phyloP scores from a whole-genome alignment of 2,329 filamentous ascomycete genomes.

The Domatiomyces globalis region DNA sequence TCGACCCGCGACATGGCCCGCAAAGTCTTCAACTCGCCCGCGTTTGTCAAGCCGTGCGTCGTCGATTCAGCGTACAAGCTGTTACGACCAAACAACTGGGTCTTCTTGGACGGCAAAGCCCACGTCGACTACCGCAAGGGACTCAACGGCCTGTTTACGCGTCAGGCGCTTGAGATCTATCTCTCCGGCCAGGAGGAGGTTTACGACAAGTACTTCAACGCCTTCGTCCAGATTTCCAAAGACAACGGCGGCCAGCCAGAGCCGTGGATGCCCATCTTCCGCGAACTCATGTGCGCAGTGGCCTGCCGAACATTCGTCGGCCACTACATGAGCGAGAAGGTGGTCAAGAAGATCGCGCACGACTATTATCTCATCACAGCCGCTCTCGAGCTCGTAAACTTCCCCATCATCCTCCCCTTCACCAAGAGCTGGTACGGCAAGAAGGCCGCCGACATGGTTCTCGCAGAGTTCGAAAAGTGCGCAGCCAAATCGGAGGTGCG shows the following conservation, averaged over 20 bases:
- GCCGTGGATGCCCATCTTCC: slow-evolving; percentile 83
- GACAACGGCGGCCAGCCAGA: slow-evolving; percentile 57
- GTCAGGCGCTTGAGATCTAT: slow-evolving; percentile 72
- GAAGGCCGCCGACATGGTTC: slow-evolving; percentile 83
- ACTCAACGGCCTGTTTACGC: slow-evolving; percentile 85
- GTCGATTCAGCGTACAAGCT: slow-evolving; percentile 91
- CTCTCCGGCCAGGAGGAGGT: slow-evolving; percentile 86
- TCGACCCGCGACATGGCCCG: slow-evolving; percentile 88
- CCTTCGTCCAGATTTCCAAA: slow-evolving; percentile 62
- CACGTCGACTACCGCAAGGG: slow-evolving; percentile 97
- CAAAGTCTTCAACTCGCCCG: slow-evolving; percentile 90
- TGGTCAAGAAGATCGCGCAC: slow-evolving; percentile 85
- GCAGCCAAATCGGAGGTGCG: slow-evolving; percentile 85
- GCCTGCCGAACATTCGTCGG: slow-evolving; percentile 96
- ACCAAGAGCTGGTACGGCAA: slow-evolving; percentile 97
- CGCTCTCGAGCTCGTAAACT: slow-evolving; percentile 93
- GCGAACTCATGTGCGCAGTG: slow-evolving; percentile 86
- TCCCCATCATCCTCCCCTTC: slow-evolving; percentile 88
- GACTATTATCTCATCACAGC: slow-evolving; percentile 96
- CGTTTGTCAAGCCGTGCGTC: slow-evolving; percentile 87
- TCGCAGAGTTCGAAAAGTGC: slow-evolving; percentile 79
- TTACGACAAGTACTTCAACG: slow-evolving; percentile 72
- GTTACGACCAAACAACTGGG: slow-evolving; percentile 83
- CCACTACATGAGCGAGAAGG: slow-evolving; percentile 81
- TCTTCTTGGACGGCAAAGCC: slow-evolving; percentile 86